Evolutionary conservation across 257 asterid genomes (phyloP).

Genomic region (Solanum gandarillasii): DNA sequence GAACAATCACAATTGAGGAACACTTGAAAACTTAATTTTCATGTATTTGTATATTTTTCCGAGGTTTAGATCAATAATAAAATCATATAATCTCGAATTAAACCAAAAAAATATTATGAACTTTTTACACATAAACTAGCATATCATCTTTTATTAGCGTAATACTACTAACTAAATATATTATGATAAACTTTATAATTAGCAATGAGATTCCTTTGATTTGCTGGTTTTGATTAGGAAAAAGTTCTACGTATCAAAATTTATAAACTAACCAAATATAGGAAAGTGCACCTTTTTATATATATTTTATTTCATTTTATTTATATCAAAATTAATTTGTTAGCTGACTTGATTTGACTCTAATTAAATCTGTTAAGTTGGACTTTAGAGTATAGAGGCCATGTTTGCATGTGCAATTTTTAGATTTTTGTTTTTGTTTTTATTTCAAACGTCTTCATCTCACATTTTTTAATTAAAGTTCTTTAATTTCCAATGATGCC

Average conservation of each 20-base stretch:
- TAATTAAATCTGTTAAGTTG: background rate
- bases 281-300: background rate
- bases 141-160: background rate
- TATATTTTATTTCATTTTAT: background rate
- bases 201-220: background rate
- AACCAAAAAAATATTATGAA: background rate
- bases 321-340: background rate
- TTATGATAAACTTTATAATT: background rate
- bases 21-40: background rate
- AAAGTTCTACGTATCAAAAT: background rate
- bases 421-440: background rate
- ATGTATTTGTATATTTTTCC: background rate
- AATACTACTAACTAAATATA: background rate
- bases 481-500: background rate
- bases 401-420: background rate
- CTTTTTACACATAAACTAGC: background rate
- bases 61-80: background rate
- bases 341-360: background rate
- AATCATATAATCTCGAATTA: background rate
- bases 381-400: background rate
- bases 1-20: background rate
- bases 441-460: background rate
- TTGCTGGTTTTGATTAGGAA: background rate
- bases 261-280: background rate
- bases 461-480: background rate